Evolutionary conservation across 139 green algal species (phyloP).

Genomic region (Volvox africanus): DNA sequence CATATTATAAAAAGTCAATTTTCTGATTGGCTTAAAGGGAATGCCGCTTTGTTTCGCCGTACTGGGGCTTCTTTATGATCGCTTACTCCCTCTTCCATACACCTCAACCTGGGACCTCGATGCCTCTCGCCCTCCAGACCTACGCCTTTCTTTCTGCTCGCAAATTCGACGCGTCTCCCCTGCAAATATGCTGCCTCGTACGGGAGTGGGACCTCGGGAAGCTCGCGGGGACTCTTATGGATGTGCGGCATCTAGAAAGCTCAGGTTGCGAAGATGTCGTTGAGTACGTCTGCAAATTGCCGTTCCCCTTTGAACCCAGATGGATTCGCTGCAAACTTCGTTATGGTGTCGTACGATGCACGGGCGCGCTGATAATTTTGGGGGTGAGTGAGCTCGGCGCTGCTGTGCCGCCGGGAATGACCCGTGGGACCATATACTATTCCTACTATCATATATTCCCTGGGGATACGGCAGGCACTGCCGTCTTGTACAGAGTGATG

Average conservation of each 20-base stretch:
- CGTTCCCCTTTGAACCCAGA: conserved; percentile 38
- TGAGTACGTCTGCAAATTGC: conserved; percentile 14
- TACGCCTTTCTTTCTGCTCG: not conserved
- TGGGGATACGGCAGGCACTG: not conserved
- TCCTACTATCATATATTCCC: conserved; percentile 34
- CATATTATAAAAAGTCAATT: no score
- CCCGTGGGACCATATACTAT: conserved; percentile 22
- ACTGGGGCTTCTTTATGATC: no score
- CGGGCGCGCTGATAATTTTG: not conserved
- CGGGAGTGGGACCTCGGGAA: conserved; percentile 24
- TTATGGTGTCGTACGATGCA: not conserved
- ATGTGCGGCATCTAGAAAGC: not conserved
- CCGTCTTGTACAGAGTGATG: not conserved
- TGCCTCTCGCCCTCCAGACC: not conserved
- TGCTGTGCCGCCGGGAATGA: not conserved
- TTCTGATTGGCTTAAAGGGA: no score
- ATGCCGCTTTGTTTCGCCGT: no score
- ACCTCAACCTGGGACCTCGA: no score
- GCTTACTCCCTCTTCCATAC: no score
- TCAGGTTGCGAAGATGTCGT: no score
- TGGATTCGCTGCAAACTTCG: not conserved
- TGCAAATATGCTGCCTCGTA: not conserved
- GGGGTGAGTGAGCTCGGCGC: not conserved
- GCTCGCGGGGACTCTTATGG: conserved; percentile 22
- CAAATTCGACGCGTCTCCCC: not conserved